These are phyloP conservation scores for Syzygium oleosum DNA, from an alignment of 345 rosid species.

Conservation along the genomic window DNA sequence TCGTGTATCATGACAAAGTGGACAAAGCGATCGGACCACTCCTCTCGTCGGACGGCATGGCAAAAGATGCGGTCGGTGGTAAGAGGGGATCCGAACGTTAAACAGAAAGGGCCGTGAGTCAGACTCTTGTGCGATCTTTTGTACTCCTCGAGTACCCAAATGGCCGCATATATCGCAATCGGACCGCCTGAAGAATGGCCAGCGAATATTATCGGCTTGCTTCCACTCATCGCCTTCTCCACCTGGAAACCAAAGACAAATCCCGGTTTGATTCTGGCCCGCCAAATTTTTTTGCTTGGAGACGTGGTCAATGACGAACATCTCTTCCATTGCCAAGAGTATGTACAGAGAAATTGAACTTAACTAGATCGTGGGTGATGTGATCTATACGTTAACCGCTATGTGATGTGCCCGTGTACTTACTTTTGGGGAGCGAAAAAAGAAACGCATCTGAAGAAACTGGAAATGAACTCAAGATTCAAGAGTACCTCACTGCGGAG, in stretches of 20 bases:
- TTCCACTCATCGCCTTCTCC: constrained; percentile 15
- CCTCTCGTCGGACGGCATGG: constrained; percentile 65
- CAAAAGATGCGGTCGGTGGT: constrained; percentile 52
- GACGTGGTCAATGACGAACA: neutral
- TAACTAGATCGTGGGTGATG: neutral
- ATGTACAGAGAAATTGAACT: neutral
- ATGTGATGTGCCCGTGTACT: neutral
- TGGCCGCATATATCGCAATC: constrained; percentile 53
- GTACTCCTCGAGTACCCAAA: constrained; percentile 50
- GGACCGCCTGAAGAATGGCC: constrained; percentile 87
- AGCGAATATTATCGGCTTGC: constrained; percentile 53
- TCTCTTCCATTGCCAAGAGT: neutral
- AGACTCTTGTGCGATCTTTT: neutral
- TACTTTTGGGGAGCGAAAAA: neutral
- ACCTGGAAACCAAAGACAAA: constrained; percentile 28
- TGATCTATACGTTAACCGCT: neutral
- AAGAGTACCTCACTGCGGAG: constrained; percentile 29
- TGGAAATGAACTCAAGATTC: neutral
- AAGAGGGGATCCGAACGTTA: constrained; percentile 90
- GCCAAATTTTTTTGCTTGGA: neutral
- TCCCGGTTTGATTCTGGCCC: neutral
- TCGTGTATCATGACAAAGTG: constrained; percentile 68
- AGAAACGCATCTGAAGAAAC: neutral
- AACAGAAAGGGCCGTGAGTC: constrained; percentile 24
- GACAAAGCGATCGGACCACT: constrained; percentile 53